phyloP scores from a whole-genome alignment of 306 rosid genomes.

The Prinsepia uniflora region DNA sequence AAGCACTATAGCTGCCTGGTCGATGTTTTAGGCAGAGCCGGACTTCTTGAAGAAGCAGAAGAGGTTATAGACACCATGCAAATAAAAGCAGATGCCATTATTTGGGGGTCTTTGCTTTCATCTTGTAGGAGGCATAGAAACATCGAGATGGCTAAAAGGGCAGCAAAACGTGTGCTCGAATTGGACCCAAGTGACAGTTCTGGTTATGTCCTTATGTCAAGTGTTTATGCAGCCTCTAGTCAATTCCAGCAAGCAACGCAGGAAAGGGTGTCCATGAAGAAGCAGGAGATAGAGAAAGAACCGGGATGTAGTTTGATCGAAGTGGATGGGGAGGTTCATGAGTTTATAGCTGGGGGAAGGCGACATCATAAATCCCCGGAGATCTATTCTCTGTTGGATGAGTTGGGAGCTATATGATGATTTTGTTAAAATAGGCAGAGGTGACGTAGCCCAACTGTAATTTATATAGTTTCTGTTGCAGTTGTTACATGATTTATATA shows the following conservation, averaged over 20 bases:
- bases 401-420: constrained; percentile 16
- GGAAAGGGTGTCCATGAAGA: constrained; percentile 64
- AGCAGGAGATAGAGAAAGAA: constrained; percentile 57
- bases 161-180: constrained; percentile 49
- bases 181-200: constrained; percentile 63
- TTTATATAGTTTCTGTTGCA: not conserved
- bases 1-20: constrained; percentile 83
- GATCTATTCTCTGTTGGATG: constrained; percentile 52
- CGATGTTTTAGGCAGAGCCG: constrained; percentile 68
- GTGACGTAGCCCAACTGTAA: not conserved
- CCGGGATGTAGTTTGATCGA: constrained; percentile 87
- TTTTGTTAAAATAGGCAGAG: not conserved
- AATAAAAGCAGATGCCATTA: constrained; percentile 55
- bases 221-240: constrained; percentile 51
- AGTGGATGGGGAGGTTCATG: constrained; percentile 68
- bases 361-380: constrained; percentile 56
- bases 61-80: constrained; percentile 51
- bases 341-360: constrained; percentile 72
- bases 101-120: constrained; percentile 88
- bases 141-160: constrained; percentile 57
- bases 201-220: constrained; percentile 69
- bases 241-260: constrained; percentile 57
- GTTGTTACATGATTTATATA: constrained; percentile 8
- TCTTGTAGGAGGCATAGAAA: constrained; percentile 62
- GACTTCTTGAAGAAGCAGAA: constrained; percentile 75